Evolutionary conservation across 2,329 filamentous ascomycete species (phyloP).

Genomic region (Hypoxylon sp.): DNA sequence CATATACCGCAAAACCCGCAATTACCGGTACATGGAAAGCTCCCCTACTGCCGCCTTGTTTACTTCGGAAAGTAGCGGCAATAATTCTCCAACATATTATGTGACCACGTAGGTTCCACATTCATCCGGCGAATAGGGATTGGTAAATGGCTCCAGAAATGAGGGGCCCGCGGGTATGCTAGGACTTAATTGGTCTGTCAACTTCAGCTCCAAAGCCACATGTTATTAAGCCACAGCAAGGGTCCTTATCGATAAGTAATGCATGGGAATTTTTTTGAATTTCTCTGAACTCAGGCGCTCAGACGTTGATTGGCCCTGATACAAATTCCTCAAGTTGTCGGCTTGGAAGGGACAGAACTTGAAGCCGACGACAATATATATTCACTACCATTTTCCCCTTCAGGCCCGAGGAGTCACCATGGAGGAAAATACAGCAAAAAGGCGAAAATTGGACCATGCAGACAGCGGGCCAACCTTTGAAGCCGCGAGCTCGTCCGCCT

Average conservation of each 20-base stretch:
- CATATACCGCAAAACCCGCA: slow-evolving; percentile 1
- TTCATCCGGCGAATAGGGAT: slow-evolving; percentile 17
- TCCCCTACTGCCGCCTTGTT: slow-evolving; percentile 30
- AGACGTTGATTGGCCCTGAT: background rate
- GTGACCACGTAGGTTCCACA: slow-evolving; percentile 14
- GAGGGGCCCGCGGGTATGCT: slow-evolving; percentile 16
- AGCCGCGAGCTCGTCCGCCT: slow-evolving; percentile 57
- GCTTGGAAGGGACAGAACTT: background rate
- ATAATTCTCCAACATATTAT: slow-evolving; percentile 24
- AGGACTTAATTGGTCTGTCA: background rate
- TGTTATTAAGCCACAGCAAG: slow-evolving; percentile 14
- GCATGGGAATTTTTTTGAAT: slow-evolving; percentile 29
- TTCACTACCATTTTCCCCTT: slow-evolving; percentile 4
- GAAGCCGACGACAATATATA: slow-evolving; percentile 6
- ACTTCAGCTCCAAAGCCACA: slow-evolving; percentile 7
- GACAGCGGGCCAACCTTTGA: slow-evolving; percentile 58
- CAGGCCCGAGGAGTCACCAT: slow-evolving; percentile 50
- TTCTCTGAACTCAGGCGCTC: background rate
- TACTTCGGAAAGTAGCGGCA: slow-evolving; percentile 50
- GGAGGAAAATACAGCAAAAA: slow-evolving; percentile 63
- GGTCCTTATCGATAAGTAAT: slow-evolving; percentile 40
- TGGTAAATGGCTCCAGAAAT: slow-evolving; percentile 9
- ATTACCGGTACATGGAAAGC: slow-evolving; percentile 16
- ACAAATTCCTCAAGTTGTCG: background rate
- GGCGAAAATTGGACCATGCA: slow-evolving; percentile 64